Percentiles rank a stretch among this genome's conserved stretches.
Evolutionary conservation across 257 asterid genomes (phyloP).

Genomic region (Solanum pinnatisectum): DNA sequence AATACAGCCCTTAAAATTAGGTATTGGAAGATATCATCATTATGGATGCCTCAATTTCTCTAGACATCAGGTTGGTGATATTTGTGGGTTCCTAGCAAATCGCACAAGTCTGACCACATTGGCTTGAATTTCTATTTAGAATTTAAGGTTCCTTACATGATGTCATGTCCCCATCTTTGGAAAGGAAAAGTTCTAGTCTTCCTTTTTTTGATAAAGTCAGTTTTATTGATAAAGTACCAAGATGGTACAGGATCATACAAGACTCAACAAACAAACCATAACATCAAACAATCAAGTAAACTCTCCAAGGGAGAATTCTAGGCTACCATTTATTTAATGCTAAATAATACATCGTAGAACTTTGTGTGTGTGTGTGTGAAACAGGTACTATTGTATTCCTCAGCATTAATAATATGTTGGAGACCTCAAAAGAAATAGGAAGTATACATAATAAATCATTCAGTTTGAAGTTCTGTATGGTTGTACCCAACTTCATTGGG

Average conservation of each 20-base stretch:
- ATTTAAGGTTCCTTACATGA: background rate
- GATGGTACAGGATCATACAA: background rate
- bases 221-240: background rate
- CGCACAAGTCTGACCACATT: background rate
- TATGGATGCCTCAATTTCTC: background rate
- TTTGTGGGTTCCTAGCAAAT: background rate
- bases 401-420: background rate
- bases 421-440: background rate
- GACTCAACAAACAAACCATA: background rate
- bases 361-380: background rate
- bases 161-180: background rate
- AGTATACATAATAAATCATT: background rate
- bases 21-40: background rate
- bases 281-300: background rate
- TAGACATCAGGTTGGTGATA: background rate
- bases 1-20: background rate
- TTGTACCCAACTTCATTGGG: background rate
- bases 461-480: background rate
- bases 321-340: background rate
- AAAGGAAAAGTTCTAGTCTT: background rate
- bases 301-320: background rate
- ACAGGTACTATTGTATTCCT: background rate
- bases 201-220: background rate
- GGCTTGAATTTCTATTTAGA: background rate
- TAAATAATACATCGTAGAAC: background rate